These are phyloP conservation scores for Rosa hybrid DNA, from an alignment of 331 rosid genomes.

Conservation along the genomic window DNA sequence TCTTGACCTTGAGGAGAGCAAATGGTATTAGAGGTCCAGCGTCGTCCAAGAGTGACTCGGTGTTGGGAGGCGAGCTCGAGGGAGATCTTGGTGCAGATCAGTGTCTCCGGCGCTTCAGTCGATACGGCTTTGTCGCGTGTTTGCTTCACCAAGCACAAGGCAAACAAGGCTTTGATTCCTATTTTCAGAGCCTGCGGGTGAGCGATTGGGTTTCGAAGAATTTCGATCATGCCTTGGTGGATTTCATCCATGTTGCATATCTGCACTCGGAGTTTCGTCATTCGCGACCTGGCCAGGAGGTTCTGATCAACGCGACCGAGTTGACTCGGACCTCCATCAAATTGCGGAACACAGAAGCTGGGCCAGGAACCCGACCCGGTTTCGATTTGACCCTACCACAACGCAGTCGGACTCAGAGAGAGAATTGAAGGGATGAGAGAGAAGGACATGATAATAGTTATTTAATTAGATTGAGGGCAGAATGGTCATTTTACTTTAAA, in stretches of 20 bases:
- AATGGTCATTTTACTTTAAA: too few species aligned
- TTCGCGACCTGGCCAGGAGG: constrained; percentile 62
- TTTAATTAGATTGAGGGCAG: too few species aligned
- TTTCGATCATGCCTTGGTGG: constrained; percentile 68
- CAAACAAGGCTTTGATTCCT: constrained; percentile 78
- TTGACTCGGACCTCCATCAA: constrained; percentile 66
- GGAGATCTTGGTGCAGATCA: constrained; percentile 20
- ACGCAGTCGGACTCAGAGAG: constrained; percentile 52
- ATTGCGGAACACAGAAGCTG: constrained; percentile 43
- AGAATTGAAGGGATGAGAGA: too few species aligned
- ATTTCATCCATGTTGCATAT: constrained; percentile 61
- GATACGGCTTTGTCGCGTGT: constrained; percentile 66
- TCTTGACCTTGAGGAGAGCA: too few species aligned
- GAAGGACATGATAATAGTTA: too few species aligned
- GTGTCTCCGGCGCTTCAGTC: constrained; percentile 69
- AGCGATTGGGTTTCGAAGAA: constrained; percentile 46
- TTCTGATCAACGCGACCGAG: constrained; percentile 69
- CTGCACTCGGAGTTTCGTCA: constrained; percentile 61
- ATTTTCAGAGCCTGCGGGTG: constrained; percentile 68
- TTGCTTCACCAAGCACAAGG: constrained; percentile 72
- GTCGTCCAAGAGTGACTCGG: too few species aligned
- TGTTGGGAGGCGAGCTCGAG: too few species aligned
- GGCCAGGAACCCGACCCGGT: constrained; percentile 43
- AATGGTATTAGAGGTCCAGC: too few species aligned
- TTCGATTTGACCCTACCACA: constrained; percentile 46